phyloP scores from a whole-genome alignment of 106 monocot species.

The Acanthochlamys bracteata region DNA sequence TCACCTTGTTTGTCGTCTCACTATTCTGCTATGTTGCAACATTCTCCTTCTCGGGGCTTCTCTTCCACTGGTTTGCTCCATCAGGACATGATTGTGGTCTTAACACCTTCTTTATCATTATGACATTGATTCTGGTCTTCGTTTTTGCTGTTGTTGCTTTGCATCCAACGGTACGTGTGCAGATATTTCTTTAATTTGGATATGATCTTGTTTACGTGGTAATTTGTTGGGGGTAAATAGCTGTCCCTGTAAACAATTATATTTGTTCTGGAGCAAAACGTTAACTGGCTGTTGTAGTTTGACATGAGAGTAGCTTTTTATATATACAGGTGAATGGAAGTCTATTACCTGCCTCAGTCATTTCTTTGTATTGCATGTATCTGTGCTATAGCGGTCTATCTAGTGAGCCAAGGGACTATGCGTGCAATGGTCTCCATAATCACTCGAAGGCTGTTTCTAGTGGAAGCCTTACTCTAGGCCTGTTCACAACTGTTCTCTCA shows the following conservation, averaged over 20 bases:
- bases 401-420: slow-evolving; percentile 94
- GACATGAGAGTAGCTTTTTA: not conserved
- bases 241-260: too few species aligned
- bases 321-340: slow-evolving; percentile 84
- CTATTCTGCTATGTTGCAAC: slow-evolving; percentile 81
- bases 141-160: slow-evolving; percentile 78
- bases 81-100: slow-evolving; percentile 94
- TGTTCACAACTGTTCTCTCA: slow-evolving; percentile 88
- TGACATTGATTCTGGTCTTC: slow-evolving; percentile 80
- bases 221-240: too few species aligned
- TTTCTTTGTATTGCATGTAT: slow-evolving; percentile 86
- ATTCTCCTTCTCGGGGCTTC: slow-evolving; percentile 81
- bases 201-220: too few species aligned
- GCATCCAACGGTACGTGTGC: slow-evolving; percentile 69
- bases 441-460: slow-evolving; percentile 90
- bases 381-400: slow-evolving; percentile 93
- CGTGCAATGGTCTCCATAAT: slow-evolving; percentile 87
- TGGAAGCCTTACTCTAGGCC: slow-evolving; percentile 76
- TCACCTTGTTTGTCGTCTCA: slow-evolving; percentile 81
- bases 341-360: slow-evolving; percentile 86
- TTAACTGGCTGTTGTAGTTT: not conserved
- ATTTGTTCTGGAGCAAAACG: too few species aligned
- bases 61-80: slow-evolving; percentile 96
- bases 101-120: slow-evolving; percentile 83
- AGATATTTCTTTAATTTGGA: not conserved